These are phyloP conservation scores for Saitozyma podzolica DNA, from an alignment of 768 basidiomycete genomes.

Conservation along the genomic window DNA sequence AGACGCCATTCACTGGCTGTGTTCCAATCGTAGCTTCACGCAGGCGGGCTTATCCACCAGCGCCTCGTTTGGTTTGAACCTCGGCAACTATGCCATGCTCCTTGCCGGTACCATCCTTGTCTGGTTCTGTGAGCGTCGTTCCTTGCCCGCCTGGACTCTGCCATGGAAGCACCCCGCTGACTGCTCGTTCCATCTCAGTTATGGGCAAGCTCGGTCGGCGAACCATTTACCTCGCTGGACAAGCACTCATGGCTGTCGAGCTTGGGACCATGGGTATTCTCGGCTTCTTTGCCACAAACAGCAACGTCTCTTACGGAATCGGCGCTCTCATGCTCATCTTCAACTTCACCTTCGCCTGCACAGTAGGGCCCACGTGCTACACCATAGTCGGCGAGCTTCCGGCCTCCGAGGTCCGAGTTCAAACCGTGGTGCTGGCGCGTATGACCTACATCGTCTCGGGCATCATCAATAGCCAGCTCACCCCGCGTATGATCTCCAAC, in stretches of 20 bases:
- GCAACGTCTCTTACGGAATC: constrained; percentile 10
- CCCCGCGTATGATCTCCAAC: constrained; percentile 21
- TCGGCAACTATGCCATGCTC: constrained; percentile 47
- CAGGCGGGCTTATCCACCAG: constrained; percentile 32
- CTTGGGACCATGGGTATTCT: constrained; percentile 31
- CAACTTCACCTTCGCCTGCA: constrained; percentile 12
- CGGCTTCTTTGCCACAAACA: constrained; percentile 6
- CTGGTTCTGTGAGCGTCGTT: constrained; percentile 42
- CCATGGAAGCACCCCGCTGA: not conserved
- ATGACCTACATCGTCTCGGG: constrained; percentile 20
- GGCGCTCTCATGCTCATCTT: constrained; percentile 17
- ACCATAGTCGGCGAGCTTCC: constrained; percentile 34
- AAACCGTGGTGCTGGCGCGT: constrained; percentile 30
- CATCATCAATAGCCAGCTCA: constrained; percentile 23
- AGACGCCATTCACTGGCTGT: constrained; percentile 44
- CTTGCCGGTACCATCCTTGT: constrained; percentile 49
- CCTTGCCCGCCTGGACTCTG: too few species aligned
- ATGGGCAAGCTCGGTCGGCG: constrained; percentile 33
- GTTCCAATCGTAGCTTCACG: constrained; percentile 33
- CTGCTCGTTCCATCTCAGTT: constrained; percentile 20
- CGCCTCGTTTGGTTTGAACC: constrained; percentile 33
- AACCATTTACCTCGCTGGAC: constrained; percentile 36
- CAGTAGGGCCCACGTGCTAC: constrained; percentile 22
- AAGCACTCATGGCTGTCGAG: constrained; percentile 25
- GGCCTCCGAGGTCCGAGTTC: constrained; percentile 17